Conservation (phyloP, 495 filamentous ascomycete genomes). For the Talaromyces borbonicus region DNA sequence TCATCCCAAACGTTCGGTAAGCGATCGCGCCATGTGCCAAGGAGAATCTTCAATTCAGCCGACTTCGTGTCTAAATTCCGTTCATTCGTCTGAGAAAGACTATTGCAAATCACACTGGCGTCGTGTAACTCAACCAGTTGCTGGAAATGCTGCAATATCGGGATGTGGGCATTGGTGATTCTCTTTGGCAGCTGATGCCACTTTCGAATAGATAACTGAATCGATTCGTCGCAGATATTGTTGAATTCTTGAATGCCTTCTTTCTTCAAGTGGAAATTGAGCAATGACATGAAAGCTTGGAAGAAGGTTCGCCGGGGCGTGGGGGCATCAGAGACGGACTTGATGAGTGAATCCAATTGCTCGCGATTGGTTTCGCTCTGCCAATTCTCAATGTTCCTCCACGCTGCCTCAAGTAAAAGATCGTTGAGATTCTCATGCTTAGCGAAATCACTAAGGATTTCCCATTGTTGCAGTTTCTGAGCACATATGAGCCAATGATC, state of each 20-base stretch:
- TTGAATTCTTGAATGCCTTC: constrained; percentile 75
- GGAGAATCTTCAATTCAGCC: constrained; percentile 85
- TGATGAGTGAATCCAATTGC: constrained; percentile 80
- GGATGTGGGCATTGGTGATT: constrained; percentile 92
- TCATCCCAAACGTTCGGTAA: constrained; percentile 98
- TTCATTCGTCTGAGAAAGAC: constrained; percentile 73
- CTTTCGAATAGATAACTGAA: constrained; percentile 91
- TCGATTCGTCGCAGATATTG: constrained; percentile 85
- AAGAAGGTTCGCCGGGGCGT: constrained; percentile 91
- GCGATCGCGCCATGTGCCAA: constrained; percentile 91
- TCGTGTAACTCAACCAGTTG: constrained; percentile 97
- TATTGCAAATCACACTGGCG: constrained; percentile 88
- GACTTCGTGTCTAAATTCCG: constrained; percentile 87
- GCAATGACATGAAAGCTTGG: constrained; percentile 91
- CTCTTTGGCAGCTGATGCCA: constrained; percentile 94
- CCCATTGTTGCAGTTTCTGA: constrained; percentile 98
- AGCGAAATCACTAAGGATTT: constrained; percentile 92
- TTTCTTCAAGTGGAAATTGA: constrained; percentile 83
- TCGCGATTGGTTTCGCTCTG: constrained; percentile 74
- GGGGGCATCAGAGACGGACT: constrained; percentile 92
- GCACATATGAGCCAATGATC: constrained; percentile 98
- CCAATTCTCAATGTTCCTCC: constrained; percentile 92
- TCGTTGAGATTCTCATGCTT: constrained; percentile 99
- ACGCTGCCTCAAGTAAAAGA: constrained; percentile 86
- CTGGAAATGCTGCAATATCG: constrained; percentile 94